Evolutionary conservation across 148 eudicot genomes (phyloP), one percentile per base, ranked within the genome.

Genomic region (Rhododendron ovatum): DNA sequence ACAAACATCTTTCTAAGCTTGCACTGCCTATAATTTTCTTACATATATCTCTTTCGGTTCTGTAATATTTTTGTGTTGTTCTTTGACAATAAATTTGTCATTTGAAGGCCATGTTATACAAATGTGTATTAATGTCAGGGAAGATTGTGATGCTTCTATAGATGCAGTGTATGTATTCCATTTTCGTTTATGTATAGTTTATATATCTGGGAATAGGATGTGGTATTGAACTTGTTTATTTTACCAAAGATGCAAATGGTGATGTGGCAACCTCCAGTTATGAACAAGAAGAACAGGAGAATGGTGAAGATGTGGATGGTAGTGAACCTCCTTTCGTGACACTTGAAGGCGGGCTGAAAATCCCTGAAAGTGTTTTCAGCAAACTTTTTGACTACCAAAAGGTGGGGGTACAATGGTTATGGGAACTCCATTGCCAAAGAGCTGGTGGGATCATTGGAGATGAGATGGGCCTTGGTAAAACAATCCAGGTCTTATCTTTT

Each of bases 381-480:
- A 87, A 92, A 71, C 95, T 97, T 82, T 97, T 97, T 88, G 99
- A 97, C 87, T 97, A 97, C 87, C 99, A 97, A 87, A 95, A 94
- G 89, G 96, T 97, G 80, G 99, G 99, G 86, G 99, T 97, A 43
- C 99, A 95, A 88, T 95, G 98, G 99, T 83, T 97, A 82, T 97
- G 99, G 99, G 99, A 97, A 84, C 94, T 97, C 80, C 99, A 97
- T 88, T 97, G 99, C 87, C 99, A 97, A 90, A 91, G 94, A 91
- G 98, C 98, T 37, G 99, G 99, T 82, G 99, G 99, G 28, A 94
- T 97, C 28, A 95, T 97, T 81, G 99, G 99, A 86, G 99, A 97
- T 89, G 99, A 97, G 91, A 95, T 95, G 98, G 99, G 99, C 85
- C 99, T 97, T 84, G 99, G 99, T 65, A 97, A 97, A 92, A 97